Conservation (phyloP, 345 rosid genomes). For the Linum trigynum region DNA sequence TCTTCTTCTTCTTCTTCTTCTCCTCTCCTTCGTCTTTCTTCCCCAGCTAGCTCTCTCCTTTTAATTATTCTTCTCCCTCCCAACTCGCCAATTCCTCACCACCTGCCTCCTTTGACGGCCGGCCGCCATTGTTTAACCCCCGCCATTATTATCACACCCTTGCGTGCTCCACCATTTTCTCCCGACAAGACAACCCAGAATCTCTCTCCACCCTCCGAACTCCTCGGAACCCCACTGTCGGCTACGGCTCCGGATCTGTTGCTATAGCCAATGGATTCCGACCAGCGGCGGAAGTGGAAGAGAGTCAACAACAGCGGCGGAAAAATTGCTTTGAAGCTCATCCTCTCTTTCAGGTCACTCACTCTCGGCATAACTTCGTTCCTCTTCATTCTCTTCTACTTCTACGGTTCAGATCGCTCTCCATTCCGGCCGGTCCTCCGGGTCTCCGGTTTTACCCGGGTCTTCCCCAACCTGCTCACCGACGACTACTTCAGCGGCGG, state of each 20-base stretch:
- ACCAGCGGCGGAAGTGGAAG: conserved; percentile 78
- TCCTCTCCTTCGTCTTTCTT: not conserved
- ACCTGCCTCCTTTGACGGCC: not conserved
- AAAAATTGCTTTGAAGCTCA: conserved; percentile 18
- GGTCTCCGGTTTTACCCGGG: conserved; percentile 33
- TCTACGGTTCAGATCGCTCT: conserved; percentile 49
- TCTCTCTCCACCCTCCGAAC: not conserved
- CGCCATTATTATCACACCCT: too few species aligned
- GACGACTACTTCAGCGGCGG: conserved; percentile 23
- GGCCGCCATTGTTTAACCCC: too few species aligned
- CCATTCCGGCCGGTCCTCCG: conserved; percentile 45
- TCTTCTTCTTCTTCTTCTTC: not conserved
- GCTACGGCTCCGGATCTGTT: not conserved
- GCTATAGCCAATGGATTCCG: conserved; percentile 48
- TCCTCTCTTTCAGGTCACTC: conserved; percentile 48
- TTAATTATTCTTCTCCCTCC: not conserved
- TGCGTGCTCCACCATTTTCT: too few species aligned
- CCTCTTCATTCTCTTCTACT: conserved; percentile 35
- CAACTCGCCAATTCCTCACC: not conserved
- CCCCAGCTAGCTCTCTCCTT: not conserved
- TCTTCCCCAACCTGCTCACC: conserved; percentile 33
- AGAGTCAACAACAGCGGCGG: conserved; percentile 24
- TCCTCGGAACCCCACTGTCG: not conserved
- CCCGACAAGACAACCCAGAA: too few species aligned
- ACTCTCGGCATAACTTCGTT: conserved; percentile 47